phyloP scores from a whole-genome alignment of 345 rosid species.

The Eucalyptus dawsonii region DNA sequence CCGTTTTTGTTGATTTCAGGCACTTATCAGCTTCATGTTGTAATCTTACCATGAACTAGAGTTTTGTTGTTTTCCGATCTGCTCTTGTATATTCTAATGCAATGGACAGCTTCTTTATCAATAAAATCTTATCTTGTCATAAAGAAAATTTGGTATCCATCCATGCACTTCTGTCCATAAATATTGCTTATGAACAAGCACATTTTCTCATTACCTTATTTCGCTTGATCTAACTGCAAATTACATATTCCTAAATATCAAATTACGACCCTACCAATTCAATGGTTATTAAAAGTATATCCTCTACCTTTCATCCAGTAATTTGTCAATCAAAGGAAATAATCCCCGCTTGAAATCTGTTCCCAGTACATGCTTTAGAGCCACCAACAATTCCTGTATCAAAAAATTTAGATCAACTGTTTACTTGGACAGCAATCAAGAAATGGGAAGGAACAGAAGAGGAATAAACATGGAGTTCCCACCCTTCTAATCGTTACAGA shows the following conservation, averaged over 20 bases:
- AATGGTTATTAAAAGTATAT: neutral
- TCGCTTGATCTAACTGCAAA: neutral
- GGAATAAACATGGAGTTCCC: neutral
- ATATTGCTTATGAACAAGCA: neutral
- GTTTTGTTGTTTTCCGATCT: neutral
- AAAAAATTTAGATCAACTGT: neutral
- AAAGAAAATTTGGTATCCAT: neutral
- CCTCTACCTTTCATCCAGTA: constrained; percentile 82
- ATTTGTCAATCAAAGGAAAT: constrained; percentile 92
- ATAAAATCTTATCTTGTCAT: neutral
- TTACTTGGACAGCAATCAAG: neutral
- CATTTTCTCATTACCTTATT: neutral
- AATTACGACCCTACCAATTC: neutral
- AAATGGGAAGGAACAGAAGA: neutral
- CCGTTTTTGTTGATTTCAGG: neutral
- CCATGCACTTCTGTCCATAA: neutral
- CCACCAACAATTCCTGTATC: constrained; percentile 90
- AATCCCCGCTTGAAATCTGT: constrained; percentile 98
- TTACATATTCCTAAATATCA: neutral
- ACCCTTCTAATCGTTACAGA: constrained; percentile 96
- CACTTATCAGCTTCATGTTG: neutral
- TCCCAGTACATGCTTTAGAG: constrained; percentile 93
- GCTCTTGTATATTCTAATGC: neutral
- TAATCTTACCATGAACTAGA: neutral
- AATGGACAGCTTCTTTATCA: neutral